phyloP scores from a whole-genome alignment of 2,329 filamentous ascomycete species.

The Neofusicoccum laricinum region DNA sequence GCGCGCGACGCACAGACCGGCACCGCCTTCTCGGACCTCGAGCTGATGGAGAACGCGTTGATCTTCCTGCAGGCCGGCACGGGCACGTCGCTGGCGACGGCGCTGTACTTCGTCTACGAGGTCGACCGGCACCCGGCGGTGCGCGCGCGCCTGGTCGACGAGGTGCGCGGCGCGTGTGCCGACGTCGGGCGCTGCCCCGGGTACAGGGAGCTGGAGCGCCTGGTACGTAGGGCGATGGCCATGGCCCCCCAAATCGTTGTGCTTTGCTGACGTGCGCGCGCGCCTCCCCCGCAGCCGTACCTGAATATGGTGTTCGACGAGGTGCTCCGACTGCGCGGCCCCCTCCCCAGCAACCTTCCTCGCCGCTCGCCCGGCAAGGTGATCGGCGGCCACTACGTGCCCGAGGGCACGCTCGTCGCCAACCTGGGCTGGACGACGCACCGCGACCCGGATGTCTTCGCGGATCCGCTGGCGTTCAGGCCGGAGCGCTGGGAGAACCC shows the following conservation, averaged over 20 bases:
- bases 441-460: conserved; percentile 20
- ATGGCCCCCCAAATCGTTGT: neutral
- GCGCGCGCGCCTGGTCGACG: neutral
- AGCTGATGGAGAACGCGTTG: neutral
- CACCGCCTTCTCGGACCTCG: neutral
- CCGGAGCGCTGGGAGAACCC: conserved; percentile 21
- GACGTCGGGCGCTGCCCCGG: neutral
- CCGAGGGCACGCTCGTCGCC: neutral
- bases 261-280: neutral
- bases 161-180: neutral
- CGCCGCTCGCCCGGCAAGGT: neutral
- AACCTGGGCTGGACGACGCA: conserved; percentile 3
- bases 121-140: neutral
- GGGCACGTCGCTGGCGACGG: neutral
- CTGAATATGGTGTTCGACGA: neutral
- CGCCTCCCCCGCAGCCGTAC: neutral
- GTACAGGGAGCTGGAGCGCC: neutral
- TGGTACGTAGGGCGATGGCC: neutral
- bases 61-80: neutral
- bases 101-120: neutral
- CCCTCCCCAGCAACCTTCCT: neutral
- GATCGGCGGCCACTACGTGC: neutral
- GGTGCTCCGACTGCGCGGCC: neutral
- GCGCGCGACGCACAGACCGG: neutral
- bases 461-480: conserved; percentile 18